Base-by-base conservation (phyloP, 2,329 filamentous ascomycete species). In the Lasiodiplodia gonubiensis region DNA sequence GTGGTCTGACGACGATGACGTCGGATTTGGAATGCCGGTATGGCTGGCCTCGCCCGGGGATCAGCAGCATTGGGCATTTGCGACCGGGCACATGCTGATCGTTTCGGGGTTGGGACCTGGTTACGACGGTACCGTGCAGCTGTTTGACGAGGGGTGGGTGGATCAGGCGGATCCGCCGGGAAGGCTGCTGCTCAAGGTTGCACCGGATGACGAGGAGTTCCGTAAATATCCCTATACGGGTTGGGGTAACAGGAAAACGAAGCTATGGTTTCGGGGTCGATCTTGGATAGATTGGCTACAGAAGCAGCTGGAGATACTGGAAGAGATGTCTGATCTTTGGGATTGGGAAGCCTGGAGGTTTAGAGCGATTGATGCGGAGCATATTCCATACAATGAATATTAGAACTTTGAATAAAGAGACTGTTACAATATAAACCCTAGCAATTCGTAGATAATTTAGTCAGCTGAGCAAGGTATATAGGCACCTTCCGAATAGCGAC, bases 281-380 rank as follows among this genome's bases (percentile, higher is more conserved):
- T 49, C 48, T 11, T 49, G 16, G 18, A 23, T 10, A 11, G 48
- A 49, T 10, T 49, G 48, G 48, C 7, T 49, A 21, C 16, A 21
- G 16, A n/a, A 23, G 48, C 48, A 49, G 16, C n/a, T 49, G 48
- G 48, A 49, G 18, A 21, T 49, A 8, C 16, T 49, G 48, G 48
- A 49, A 23, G n/a, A 49, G 48, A n/a, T 3, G 11, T n/a, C 23
- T 21, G 16, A 11, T 11, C 2, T 23, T n/a, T 49, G 16, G 16
- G n/a, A 49, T 11, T 49, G 8, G 48, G 48, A 49, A 49, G 48
- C n/a, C n/a, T 49, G 48, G n/a, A 49, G 48, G n/a, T 49, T n/a
- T n/a, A 49, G 16, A 23, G 21, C 7, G 16, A 49, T 49, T 23
- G 48, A 49, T 10, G n/a, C 18, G 18, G 48, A 49, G 8, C 48